phyloP scores from a whole-genome alignment of 1,139 yeast genomes.

The Candida labiduridarum region DNA sequence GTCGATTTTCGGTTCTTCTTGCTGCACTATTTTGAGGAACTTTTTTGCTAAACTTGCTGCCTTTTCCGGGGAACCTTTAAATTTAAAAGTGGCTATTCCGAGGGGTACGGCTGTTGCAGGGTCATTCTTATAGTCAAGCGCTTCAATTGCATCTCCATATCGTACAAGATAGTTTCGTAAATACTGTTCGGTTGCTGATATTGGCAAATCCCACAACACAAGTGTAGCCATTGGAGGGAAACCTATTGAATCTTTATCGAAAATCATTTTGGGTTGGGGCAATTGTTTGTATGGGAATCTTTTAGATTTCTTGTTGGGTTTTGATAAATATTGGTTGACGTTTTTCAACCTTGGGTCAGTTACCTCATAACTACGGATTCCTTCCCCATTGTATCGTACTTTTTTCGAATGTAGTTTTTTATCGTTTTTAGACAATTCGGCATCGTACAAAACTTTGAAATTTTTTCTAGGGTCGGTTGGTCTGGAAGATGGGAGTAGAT shows the following conservation, averaged over 20 bases:
- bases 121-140: constrained; percentile 64
- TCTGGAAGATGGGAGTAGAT: constrained; percentile 16
- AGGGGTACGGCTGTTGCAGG: constrained; percentile 80
- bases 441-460: constrained; percentile 57
- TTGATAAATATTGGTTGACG: constrained; percentile 34
- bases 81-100: constrained; percentile 70
- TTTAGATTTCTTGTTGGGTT: constrained; percentile 46
- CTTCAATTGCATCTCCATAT: constrained; percentile 59
- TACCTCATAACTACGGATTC: constrained; percentile 18
- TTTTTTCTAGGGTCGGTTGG: constrained; percentile 30
- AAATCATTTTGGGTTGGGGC: constrained; percentile 55
- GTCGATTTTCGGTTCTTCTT: constrained; percentile 39
- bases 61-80: constrained; percentile 57
- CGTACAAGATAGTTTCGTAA: constrained; percentile 55
- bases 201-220: constrained; percentile 66
- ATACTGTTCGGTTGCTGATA: constrained; percentile 46
- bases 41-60: constrained; percentile 50
- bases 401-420: constrained; percentile 39
- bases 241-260: constrained; percentile 75
- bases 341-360: constrained; percentile 40
- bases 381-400: constrained; percentile 41
- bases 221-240: constrained; percentile 74
- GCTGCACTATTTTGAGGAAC: constrained; percentile 30
- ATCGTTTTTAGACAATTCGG: constrained; percentile 46
- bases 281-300: constrained; percentile 50